These are phyloP conservation scores for Saccharomycopsis vini DNA, from an alignment of 805 yeast genomes.

Conservation along the genomic window DNA sequence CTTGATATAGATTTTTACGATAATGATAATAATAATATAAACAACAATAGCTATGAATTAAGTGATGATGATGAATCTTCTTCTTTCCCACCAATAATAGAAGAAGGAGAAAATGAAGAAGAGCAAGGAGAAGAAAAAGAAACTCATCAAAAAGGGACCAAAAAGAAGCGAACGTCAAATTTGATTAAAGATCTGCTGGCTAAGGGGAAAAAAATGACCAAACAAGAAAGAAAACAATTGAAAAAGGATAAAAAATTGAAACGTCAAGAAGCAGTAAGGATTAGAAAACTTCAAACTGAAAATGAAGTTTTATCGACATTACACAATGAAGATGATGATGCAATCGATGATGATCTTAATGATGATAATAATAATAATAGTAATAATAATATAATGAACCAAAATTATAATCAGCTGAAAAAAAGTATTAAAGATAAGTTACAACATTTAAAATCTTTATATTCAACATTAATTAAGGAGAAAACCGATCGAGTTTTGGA, in stretches of 20 bases:
- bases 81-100: no score
- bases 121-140: neutral
- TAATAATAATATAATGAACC: constrained; percentile 18
- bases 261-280: constrained; percentile 11
- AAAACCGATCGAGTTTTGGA: constrained; percentile 26
- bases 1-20: no score
- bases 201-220: constrained; percentile 1
- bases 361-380: neutral
- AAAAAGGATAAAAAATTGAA: constrained; percentile 15
- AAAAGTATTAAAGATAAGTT: neutral
- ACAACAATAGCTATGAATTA: no score
- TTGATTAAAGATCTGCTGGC: neutral
- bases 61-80: no score
- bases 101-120: neutral
- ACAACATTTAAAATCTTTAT: constrained; percentile 1
- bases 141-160: no score
- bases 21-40: no score
- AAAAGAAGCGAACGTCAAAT: no score
- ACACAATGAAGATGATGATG: neutral
- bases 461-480: neutral
- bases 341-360: neutral
- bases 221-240: constrained; percentile 15
- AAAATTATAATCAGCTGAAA: no score
- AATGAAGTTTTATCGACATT: constrained; percentile 15
- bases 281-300: constrained; percentile 8